Conservation (phyloP, 768 basidiomycete genomes). For the Agrocybe praecox region DNA sequence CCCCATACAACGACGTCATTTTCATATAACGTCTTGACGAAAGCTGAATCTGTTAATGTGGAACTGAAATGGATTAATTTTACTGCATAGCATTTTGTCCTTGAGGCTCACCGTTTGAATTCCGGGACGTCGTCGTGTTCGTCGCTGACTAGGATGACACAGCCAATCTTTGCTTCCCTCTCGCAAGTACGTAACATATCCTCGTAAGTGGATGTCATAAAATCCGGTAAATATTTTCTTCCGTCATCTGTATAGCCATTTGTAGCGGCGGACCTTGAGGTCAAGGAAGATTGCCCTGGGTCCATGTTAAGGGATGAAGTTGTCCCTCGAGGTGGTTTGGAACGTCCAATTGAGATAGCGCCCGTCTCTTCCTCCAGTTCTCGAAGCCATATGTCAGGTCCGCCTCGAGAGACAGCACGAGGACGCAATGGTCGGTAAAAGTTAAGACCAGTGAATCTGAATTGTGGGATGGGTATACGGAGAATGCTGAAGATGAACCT, state of each 20-base stretch:
- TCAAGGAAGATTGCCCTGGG: conserved; percentile 50
- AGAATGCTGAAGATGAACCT: conserved; percentile 69
- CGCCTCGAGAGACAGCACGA: conserved; percentile 44
- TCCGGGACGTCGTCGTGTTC: conserved; percentile 90
- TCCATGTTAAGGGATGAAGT: conserved; percentile 37
- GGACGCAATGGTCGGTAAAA: conserved; percentile 43
- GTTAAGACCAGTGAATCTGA: conserved; percentile 50
- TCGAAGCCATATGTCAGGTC: conserved; percentile 75
- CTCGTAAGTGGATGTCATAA: conserved; percentile 82
- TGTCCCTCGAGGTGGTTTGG: conserved; percentile 30
- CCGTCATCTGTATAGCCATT: conserved; percentile 32
- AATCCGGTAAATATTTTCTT: conserved; percentile 71
- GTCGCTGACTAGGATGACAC: conserved; percentile 81
- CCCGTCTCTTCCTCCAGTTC: conserved; percentile 87
- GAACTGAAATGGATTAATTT: conserved; percentile 39
- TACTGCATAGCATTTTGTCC: not conserved
- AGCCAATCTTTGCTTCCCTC: conserved; percentile 71
- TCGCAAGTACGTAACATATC: conserved; percentile 72
- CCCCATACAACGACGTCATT: conserved; percentile 90
- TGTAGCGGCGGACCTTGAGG: conserved; percentile 29
- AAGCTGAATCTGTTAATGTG: conserved; percentile 72
- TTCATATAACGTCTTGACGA: conserved; percentile 70
- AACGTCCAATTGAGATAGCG: conserved; percentile 58
- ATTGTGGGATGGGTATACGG: conserved; percentile 66
- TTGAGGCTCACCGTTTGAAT: conserved; percentile 69